Evolutionary conservation across 495 filamentous ascomycete genomes (phyloP), one percentile per base, ranked within the genome.

Genomic region (Gamarada debralockiae): DNA sequence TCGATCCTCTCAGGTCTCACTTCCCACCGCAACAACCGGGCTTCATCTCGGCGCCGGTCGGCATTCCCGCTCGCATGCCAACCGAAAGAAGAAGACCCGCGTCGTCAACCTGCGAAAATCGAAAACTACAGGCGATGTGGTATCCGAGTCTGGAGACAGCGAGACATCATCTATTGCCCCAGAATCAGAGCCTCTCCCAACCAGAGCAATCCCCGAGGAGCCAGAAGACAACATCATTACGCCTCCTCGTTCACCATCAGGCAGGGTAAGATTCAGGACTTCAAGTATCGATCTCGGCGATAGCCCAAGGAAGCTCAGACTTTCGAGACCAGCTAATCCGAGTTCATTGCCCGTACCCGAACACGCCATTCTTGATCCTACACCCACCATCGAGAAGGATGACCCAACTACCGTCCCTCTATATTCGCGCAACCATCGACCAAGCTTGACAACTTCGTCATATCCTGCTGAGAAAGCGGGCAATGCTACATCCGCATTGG

Each of bases 31-130:
- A 12, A 71, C 70, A 62, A 83, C 73, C 31, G 85, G 86, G 0
- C 70, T 92, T 36, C 79, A 75, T 18, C 71, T 89, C 33, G 85
- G 83, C 1, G 73, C 81, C 13, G 79, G 79, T 27, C 76, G 82
- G 31, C 79, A 86, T 59, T 78, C 82, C 7, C 85, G 87, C 65
- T 69, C 77, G 22, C 73, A 74, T 36, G 22, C 44, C 1, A 79
- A 79, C 23, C 79, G 89, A 25, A 92, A 86, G 65, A 87, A 90
- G 67, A 97, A 96, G 79, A 91, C 82, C 54, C 81, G 93, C n/a
- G 88, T 98, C 24, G 90, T 98, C 52, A 91, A 97, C 65, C 70
- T 98, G 38, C 85, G 92, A 5, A 81, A 79, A 53, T 31, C 55
- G 17, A 61, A 60, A 38, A 54, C 57, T 5, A 52, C 58, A 31